Base-by-base conservation (phyloP, 768 basidiomycete genomes). In the Lactarius hatsudake region DNA sequence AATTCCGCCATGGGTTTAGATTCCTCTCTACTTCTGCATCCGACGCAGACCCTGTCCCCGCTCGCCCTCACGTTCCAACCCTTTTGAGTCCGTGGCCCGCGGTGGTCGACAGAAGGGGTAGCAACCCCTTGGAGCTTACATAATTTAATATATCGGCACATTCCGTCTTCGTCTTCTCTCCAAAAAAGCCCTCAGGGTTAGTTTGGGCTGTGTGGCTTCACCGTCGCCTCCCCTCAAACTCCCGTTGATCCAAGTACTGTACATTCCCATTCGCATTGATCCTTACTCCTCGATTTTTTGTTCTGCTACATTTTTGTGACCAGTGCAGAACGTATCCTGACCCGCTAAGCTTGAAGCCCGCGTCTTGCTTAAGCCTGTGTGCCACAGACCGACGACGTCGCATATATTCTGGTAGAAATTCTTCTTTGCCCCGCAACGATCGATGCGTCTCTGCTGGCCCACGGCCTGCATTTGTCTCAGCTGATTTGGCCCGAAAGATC, bases 121-220 rank as follows among this genome's bases (percentile, higher is more conserved):
- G 32, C 45, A 51, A 18, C 58, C 38, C 48, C 26, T 48, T 63
- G 48, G 34, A 53, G 62, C 42, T 63, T 59, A 54, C 38, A 12
- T 65, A 62, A 62, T 61, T 56, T 58, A 34, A 48, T 64, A 61
- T 43, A 6, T 63, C 62, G 62, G 67, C 59, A 61, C 59, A 43
- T 61, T 34, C 67, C 67, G 67, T 36, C 38, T 56, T 59, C 57
- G 62, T 20, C 51, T 51, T 62, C 53, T 28, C 48, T n/a, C 48
- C 34, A 28, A 54, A 5, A 61, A 32, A 30, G 26, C 38, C 57
- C 34, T 51, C 57, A 40, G 48, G 38, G 54, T 53, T 51, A 42
- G 54, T 28, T 62, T 45, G 55, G 48, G 20, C 66, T 51, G 26
- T 10, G 48, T 26, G 51, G 43, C n/a, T 32, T 40, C 65, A 59